phyloP scores from a whole-genome alignment of 2,329 filamentous ascomycete species.

The Arthrobotrys sphaeroides region DNA sequence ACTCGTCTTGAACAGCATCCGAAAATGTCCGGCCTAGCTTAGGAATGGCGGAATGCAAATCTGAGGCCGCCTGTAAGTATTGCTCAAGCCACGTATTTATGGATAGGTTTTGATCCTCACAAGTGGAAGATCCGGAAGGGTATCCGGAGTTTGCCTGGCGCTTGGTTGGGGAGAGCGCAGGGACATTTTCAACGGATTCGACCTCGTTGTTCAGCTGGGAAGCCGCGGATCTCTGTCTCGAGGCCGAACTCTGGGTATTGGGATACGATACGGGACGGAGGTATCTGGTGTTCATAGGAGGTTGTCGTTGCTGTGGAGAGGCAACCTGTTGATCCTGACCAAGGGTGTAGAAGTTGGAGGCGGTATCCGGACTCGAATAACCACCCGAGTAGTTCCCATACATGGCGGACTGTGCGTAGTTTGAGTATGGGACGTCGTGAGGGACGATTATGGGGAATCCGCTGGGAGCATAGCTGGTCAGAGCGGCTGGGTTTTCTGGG shows the following conservation, averaged over 20 bases:
- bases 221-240: constrained; percentile 32
- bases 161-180: constrained; percentile 56
- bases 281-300: constrained; percentile 47
- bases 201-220: constrained; percentile 48
- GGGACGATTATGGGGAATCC: constrained; percentile 45
- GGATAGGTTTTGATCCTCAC: constrained; percentile 58
- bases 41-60: constrained; percentile 70
- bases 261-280: constrained; percentile 40
- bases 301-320: constrained; percentile 45
- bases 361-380: constrained; percentile 19
- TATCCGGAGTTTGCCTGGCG: constrained; percentile 48
- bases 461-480: constrained; percentile 37
- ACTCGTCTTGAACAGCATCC: constrained; percentile 82
- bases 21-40: constrained; percentile 88
- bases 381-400: constrained; percentile 40
- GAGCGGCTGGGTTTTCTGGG: constrained; percentile 30
- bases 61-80: constrained; percentile 74
- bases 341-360: constrained; percentile 37
- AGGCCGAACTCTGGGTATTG: constrained; percentile 25
- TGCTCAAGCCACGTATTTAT: constrained; percentile 67
- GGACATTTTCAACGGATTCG: constrained; percentile 56
- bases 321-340: constrained; percentile 31
- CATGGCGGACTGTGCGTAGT: constrained; percentile 43
- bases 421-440: constrained; percentile 45
- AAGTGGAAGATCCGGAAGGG: constrained; percentile 51